These are phyloP conservation scores for Lactarius sp. DNA, from an alignment of 768 basidiomycete genomes.

Conservation along the genomic window DNA sequence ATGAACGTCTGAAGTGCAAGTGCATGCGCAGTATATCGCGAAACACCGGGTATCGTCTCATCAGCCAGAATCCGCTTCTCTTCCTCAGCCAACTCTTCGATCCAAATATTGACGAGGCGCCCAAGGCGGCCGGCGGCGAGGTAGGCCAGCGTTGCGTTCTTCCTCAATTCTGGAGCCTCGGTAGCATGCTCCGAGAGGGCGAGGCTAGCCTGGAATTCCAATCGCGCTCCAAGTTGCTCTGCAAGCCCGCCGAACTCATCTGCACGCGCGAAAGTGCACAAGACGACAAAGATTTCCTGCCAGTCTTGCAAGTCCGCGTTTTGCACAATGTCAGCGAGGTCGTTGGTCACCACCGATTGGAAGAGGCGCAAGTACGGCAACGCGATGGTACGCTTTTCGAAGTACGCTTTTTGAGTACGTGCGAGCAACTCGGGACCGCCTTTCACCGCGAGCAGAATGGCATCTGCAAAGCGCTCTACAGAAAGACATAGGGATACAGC, in stretches of 20 bases:
- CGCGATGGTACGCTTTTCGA: constrained; percentile 69
- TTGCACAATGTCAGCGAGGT: constrained; percentile 90
- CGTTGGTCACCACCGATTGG: constrained; percentile 90
- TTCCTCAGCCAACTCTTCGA: constrained; percentile 84
- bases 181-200: constrained; percentile 46
- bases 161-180: constrained; percentile 54
- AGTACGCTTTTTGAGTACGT: constrained; percentile 90
- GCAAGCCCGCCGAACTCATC: constrained; percentile 85
- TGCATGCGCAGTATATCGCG: constrained; percentile 74
- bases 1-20: constrained; percentile 88
- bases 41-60: constrained; percentile 40
- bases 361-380: constrained; percentile 89
- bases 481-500: constrained; percentile 91
- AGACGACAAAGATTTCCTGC: constrained; percentile 93
- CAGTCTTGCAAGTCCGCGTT: constrained; percentile 94
- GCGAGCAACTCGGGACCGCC: constrained; percentile 85
- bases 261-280: constrained; percentile 86
- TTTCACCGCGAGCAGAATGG: constrained; percentile 86
- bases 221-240: constrained; percentile 85
- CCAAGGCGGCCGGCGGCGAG: constrained; percentile 88
- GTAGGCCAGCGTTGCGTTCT: constrained; percentile 89
- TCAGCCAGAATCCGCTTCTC: constrained; percentile 50
- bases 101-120: constrained; percentile 86
- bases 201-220: constrained; percentile 79
- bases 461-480: constrained; percentile 87